Evolutionary conservation across 441 rosid species (phyloP), one percentile per base, ranked within the genome.

Genomic region (Gossypium aridum): DNA sequence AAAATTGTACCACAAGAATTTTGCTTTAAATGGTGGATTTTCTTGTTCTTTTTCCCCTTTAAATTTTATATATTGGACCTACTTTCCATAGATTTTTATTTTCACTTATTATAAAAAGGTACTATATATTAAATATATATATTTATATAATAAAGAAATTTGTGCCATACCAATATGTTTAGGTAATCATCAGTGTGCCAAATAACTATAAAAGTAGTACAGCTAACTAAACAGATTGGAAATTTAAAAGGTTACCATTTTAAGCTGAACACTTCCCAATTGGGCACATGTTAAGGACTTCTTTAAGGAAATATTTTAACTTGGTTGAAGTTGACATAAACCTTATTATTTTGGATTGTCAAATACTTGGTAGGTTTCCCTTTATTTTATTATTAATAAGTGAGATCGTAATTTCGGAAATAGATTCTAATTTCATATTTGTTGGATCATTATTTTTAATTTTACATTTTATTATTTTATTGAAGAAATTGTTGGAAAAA

Each of bases 291-390:
- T 68, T 76, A 23, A 74, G 9, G n/a, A 43, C 20, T 70, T 62
- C 43, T 69, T 67, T 16, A 54, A 26, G 6, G 62, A 54, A 70
- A 47, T 25, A 16, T 0, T 28, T 17, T 19, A 3, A 43, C 74
- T 69, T 61, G 67, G 20, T 45, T 83, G 87, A 88, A 80, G 74
- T 75, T 8, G 89, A 92, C 90, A 60, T 76, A 28, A 81, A 84
- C 85, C 87, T 25, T 76, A 81, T 66, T 76, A 76, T 81, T 85
- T 81, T 81, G 84, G 73, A 74, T 70, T 78, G 68, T 78, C 74
- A 76, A 57, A 22, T 10, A 22, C 26, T 22, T 57, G 28, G n/a
- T 57, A 57, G n/a, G 62, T 57, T 13, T 22, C 6, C 28, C 62
- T 57, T 57, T 57, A 56, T 56, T 56, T 56, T 34, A 34, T 34